Base-by-base conservation (phyloP, 352 stramenopile genomes). In the Phytophthora sp. region DNA sequence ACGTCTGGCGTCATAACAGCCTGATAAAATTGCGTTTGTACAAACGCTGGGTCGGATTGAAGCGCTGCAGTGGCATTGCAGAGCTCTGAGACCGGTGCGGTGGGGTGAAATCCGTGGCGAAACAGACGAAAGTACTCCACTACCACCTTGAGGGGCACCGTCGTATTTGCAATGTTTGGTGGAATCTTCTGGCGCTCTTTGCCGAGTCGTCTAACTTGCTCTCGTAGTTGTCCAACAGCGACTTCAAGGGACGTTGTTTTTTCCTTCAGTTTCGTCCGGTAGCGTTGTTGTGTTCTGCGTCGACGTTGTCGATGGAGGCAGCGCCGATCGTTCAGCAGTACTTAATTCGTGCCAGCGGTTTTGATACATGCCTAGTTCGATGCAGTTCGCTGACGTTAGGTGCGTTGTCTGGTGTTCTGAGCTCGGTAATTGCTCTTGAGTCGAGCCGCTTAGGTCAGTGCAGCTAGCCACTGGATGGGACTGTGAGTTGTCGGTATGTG, bases 111-210 rank as follows among this genome's bases (percentile, higher is more conserved):
- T 1, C 59, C 59, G 12, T 35, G 31, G 13, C 24, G 41, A 16
- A 67, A 67, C 15, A 67, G 47, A 7, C 47, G 59, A 12, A 67
- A 67, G 21, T 59, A 66, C 15, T 66, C 46, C 12, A 55, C 46
- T 9, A 59, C 57, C 18, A 52, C 27, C 18, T 59, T 38, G 26
- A 36, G 33, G 7, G 35, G 27, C 1, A 27, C 29, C 6, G 23
- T 42, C 12, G 50, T 55, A n/a, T 31, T 51, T 3, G 36, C 6
- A 53, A 49, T 8, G 2, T n/a, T 38, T 5, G n/a, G 20, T 4
- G 16, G n/a, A 24, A 57, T 31, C 12, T 24, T 12, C 18, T 49
- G 1, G 16, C 33, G 11, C 16, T 47, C 4, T 15, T 30, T 23
- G 3, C 49, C 24, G 4, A 64, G 56, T n/a, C 15, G 21, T 30